Evolutionary conservation across 768 basidiomycete genomes (phyloP).

Genomic region (Tulasnella sp.): DNA sequence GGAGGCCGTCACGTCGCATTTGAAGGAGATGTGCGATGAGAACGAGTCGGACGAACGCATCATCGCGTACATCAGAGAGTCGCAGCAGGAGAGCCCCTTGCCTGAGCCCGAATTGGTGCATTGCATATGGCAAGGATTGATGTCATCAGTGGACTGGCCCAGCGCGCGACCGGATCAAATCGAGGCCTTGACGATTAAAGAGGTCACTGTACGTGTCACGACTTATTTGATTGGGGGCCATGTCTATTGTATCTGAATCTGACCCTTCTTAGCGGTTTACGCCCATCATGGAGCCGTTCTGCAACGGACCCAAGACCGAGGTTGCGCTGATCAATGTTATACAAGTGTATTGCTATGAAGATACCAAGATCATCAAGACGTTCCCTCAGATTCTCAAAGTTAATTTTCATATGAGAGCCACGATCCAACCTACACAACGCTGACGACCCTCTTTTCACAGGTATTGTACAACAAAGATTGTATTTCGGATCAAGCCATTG

Average conservation of each 20-base stretch:
- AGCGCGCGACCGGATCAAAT: slow-evolving; percentile 84
- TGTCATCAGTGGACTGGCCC: slow-evolving; percentile 73
- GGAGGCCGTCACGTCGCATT: slow-evolving; percentile 57
- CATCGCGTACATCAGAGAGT: slow-evolving; percentile 56
- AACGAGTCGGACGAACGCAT: slow-evolving; percentile 64
- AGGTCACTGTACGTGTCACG: slow-evolving; percentile 58
- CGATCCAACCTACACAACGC: too few species aligned
- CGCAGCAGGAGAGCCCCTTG: slow-evolving; percentile 69
- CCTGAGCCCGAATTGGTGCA: slow-evolving; percentile 75
- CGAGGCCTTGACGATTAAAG: slow-evolving; percentile 76
- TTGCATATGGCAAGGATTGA: slow-evolving; percentile 88
- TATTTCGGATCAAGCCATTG: slow-evolving; percentile 89
- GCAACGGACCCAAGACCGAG: slow-evolving; percentile 76
- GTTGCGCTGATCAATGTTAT: slow-evolving; percentile 91
- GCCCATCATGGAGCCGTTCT: slow-evolving; percentile 83
- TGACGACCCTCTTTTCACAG: slow-evolving; percentile 30
- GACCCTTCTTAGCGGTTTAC: slow-evolving; percentile 53
- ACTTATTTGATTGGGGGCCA: neutral
- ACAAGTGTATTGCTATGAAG: slow-evolving; percentile 93
- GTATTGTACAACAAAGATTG: slow-evolving; percentile 94
- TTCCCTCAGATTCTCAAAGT: slow-evolving; percentile 93
- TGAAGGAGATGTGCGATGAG: slow-evolving; percentile 58
- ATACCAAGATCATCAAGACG: slow-evolving; percentile 86
- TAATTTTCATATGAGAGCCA: too few species aligned
- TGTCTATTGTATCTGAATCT: neutral